Percentiles rank a stretch among this genome's conserved stretches.
These are phyloP conservation scores for Candida suzukii DNA, from an alignment of 805 yeast species.

Conservation along the genomic window DNA sequence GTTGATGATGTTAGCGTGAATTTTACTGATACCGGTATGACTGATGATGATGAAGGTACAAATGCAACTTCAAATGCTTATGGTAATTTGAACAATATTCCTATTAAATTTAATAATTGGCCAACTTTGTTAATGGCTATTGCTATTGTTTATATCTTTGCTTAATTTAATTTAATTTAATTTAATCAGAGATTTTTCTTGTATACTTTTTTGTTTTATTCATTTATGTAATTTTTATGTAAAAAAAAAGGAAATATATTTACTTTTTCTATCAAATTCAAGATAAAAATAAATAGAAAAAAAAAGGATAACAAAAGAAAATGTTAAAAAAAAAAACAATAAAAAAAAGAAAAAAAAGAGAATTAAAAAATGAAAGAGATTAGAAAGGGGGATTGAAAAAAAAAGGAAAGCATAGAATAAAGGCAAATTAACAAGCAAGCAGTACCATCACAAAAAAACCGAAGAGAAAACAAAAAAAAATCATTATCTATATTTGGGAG, in stretches of 20 bases:
- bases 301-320: too few relatives aligned
- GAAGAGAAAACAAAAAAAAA: not conserved
- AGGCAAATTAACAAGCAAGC: too few relatives aligned
- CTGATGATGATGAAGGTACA: not conserved
- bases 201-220: not conserved
- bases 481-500: not conserved
- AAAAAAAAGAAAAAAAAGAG: constrained; percentile 1
- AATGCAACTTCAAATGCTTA: not conserved
- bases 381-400: not conserved
- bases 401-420: not conserved
- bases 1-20: constrained; percentile 18
- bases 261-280: too few relatives aligned
- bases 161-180: not conserved
- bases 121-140: not conserved
- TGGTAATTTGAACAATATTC: not conserved
- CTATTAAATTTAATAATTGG: not conserved
- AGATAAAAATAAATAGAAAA: too few relatives aligned
- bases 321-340: not conserved
- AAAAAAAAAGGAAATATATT: too few relatives aligned
- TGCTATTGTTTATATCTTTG: not conserved
- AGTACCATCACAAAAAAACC: not conserved
- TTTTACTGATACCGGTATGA: constrained; percentile 32
- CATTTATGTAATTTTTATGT: too few relatives aligned
- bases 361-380: not conserved
- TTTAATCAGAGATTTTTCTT: not conserved